Evolutionary conservation across 768 basidiomycete genomes (phyloP), one percentile per base, ranked within the genome.

Genomic region (Lactarius deliciosus): DNA sequence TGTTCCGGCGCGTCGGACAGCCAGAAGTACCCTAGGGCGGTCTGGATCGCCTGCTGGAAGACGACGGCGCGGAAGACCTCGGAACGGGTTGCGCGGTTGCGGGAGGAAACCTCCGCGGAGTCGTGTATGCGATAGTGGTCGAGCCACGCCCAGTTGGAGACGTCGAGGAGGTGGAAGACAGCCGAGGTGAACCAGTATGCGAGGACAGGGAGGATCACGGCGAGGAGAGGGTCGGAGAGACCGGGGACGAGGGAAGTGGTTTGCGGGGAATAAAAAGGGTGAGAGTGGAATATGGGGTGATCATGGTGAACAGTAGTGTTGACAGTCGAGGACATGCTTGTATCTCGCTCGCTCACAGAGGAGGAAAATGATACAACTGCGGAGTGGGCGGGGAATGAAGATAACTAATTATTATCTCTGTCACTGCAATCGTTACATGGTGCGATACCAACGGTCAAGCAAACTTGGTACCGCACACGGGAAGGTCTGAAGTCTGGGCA

Each of bases 111-210:
- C 74, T 98, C 96, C 16, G 79, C 80, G 1, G 91, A 90, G 60
- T 94, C 91, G 76, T 99, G 96, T 56, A 98, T 90, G 54, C 94
- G 85, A 75, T 92, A 88, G 65, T 84, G 86, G 69, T 96, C 87
- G 40, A 97, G 82, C 83, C 87, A 89, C 73, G 85, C 79, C 85
- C 88, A 91, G 32, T 79, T 81, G 3, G 86, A 88, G n/a, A 79
- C 77, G 78, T 99, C 97, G 72, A 99, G 81, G 54, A 77, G 74
- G 75, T 94, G 88, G 79, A 97, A 98, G 75, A 91, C 76, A 59
- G 89, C 78, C 3, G 93, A 93, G 50, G 88, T 76, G 2, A 77
- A 69, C 96, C 97, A 99, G 80, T 98, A 98, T 5, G 86, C 86
- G 63, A 90, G 65, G 61, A 98, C 73, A 0, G 96, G 96, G 1